Evolutionary conservation across 495 filamentous ascomycete species (phyloP).

Genomic region (Lophiotrema nucula): DNA sequence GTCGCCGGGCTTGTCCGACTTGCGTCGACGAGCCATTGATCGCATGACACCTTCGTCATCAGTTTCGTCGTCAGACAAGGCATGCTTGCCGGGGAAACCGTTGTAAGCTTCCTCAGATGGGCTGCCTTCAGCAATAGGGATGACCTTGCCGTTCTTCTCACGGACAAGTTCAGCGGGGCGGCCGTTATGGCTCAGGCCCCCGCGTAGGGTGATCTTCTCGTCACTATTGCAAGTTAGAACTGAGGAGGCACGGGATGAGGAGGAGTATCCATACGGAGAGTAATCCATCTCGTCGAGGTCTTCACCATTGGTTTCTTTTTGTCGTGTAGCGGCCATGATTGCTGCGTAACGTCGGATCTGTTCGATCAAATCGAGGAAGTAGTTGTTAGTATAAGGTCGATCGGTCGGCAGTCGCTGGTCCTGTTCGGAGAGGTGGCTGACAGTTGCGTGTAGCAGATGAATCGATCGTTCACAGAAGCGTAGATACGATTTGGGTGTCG

Average conservation of each 20-base stretch:
- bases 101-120: slow-evolving; percentile 32
- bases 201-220: slow-evolving; percentile 69
- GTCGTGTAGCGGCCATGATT: slow-evolving; percentile 54
- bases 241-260: background rate
- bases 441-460: slow-evolving; percentile 77
- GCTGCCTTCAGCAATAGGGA: slow-evolving; percentile 61
- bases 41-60: slow-evolving; percentile 75
- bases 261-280: slow-evolving; percentile 39
- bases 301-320: slow-evolving; percentile 43
- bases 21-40: slow-evolving; percentile 88
- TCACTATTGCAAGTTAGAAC: slow-evolving; percentile 45
- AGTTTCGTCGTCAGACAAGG: slow-evolving; percentile 27
- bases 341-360: slow-evolving; percentile 56
- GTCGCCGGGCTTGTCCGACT: slow-evolving; percentile 56
- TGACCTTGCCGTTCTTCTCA: slow-evolving; percentile 66
- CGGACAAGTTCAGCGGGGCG: slow-evolving; percentile 75
- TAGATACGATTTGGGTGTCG: slow-evolving; percentile 66
- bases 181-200: slow-evolving; percentile 74
- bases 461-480: slow-evolving; percentile 85
- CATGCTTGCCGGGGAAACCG: slow-evolving; percentile 21
- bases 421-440: slow-evolving; percentile 72
- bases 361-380: slow-evolving; percentile 90
- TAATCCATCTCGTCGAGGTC: slow-evolving; percentile 44
- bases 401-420: slow-evolving; percentile 80
- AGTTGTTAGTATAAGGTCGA: slow-evolving; percentile 83